These are phyloP conservation scores for Trichoderma arundinaceum DNA, from an alignment of 2,329 filamentous ascomycete species.

Conservation along the genomic window DNA sequence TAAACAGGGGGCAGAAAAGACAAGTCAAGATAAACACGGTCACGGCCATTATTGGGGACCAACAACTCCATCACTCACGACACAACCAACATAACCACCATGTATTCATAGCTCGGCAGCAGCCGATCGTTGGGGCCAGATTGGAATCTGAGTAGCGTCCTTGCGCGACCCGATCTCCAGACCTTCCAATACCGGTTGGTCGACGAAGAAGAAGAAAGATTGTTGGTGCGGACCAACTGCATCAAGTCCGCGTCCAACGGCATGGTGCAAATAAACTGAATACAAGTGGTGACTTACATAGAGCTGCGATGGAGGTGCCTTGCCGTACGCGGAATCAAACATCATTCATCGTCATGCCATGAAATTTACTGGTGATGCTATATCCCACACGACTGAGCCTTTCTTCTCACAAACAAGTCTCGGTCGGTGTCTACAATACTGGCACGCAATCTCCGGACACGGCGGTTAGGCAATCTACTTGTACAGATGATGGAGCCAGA, in stretches of 20 bases:
- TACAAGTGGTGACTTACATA: not conserved
- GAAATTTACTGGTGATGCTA: not conserved
- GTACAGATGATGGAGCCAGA: not conserved
- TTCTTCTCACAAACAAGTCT: too few species aligned
- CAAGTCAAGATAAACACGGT: not conserved
- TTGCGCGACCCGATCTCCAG: not conserved
- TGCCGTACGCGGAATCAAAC: not conserved
- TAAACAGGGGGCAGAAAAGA: not conserved
- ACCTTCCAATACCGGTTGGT: conserved; percentile 26
- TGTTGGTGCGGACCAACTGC: not conserved
- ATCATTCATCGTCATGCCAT: not conserved
- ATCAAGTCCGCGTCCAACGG: not conserved
- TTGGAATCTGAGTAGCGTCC: conserved; percentile 3
- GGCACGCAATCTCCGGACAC: conserved; percentile 7
- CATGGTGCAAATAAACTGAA: conserved; percentile 28
- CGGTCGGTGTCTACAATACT: not conserved
- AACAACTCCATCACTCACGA: not conserved
- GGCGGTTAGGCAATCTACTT: not conserved
- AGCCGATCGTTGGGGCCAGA: conserved; percentile 17
- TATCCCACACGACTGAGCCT: not conserved
- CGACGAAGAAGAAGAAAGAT: conserved; percentile 3
- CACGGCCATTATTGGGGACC: not conserved
- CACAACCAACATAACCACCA: too few species aligned
- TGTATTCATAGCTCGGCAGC: conserved; percentile 4
- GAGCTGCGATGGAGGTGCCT: not conserved